Evolutionary conservation across 805 yeast genomes (phyloP).

Genomic region (Wickerhamiella vanderwaltii): DNA sequence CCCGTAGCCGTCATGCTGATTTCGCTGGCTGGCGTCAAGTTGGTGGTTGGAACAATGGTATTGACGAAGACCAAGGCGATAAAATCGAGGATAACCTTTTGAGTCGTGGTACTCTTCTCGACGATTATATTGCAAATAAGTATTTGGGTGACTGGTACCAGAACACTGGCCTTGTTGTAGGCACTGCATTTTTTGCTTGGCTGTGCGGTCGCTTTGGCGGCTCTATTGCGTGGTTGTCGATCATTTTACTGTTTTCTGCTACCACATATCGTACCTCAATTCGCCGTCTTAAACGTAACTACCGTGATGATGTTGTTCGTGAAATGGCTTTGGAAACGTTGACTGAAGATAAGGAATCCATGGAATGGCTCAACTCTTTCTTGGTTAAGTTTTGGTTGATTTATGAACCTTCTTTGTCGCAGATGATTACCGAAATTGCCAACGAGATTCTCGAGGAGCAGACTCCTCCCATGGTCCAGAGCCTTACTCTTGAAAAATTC

Average conservation of each 20-base stretch:
- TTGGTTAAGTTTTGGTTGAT: constrained; percentile 85
- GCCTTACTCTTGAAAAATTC: constrained; percentile 74
- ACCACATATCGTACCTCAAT: constrained; percentile 73
- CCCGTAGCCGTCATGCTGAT: constrained; percentile 45
- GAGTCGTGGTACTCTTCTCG: constrained; percentile 60
- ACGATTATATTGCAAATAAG: constrained; percentile 58
- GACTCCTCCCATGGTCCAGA: constrained; percentile 75
- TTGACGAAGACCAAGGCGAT: constrained; percentile 32
- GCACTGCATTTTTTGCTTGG: constrained; percentile 66
- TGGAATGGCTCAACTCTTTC: constrained; percentile 91
- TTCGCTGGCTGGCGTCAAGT: constrained; percentile 92
- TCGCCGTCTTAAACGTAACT: constrained; percentile 58
- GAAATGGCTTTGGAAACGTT: constrained; percentile 69
- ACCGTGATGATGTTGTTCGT: constrained; percentile 74
- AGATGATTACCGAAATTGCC: constrained; percentile 71
- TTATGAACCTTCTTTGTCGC: constrained; percentile 79
- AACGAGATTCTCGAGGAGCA: constrained; percentile 72
- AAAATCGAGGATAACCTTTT: constrained; percentile 55
- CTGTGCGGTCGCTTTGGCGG: constrained; percentile 64
- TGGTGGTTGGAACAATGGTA: constrained; percentile 66
- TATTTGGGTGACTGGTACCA: constrained; percentile 96
- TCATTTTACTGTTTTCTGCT: constrained; percentile 50
- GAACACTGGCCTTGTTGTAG: constrained; percentile 56
- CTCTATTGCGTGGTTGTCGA: constrained; percentile 68
- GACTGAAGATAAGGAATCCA: constrained; percentile 80